Percentiles rank a stretch among this genome's conserved stretches.
Evolutionary conservation across 1,284 basidiomycete genomes (phyloP).

Genomic region (Malassezia equina): DNA sequence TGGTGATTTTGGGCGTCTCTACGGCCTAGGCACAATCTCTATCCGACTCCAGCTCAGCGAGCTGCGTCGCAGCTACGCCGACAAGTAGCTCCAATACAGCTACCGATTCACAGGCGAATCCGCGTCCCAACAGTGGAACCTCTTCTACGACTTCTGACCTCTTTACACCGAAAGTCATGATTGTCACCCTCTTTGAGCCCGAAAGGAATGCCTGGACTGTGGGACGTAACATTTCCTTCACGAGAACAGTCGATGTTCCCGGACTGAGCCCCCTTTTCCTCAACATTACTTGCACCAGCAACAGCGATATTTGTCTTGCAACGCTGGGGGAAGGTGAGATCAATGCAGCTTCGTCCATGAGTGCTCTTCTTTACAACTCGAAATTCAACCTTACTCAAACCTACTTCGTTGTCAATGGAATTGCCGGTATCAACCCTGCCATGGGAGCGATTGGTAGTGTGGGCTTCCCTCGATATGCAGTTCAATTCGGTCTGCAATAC

Average conservation of each 20-base stretch:
- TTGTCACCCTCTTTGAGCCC: conserved; percentile 43
- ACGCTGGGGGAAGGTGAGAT: conserved; percentile 52
- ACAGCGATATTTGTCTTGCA: conserved; percentile 50
- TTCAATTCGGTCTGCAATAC: conserved; percentile 52
- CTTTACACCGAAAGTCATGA: conserved; percentile 11
- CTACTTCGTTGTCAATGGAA: conserved; percentile 54
- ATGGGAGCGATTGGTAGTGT: conserved; percentile 51
- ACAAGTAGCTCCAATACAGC: no score
- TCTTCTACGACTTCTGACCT: not conserved
- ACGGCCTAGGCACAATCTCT: not conserved
- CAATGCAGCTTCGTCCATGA: conserved; percentile 52
- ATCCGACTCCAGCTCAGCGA: not conserved
- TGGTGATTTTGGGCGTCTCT: not conserved
- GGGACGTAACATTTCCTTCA: conserved; percentile 29
- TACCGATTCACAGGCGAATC: not conserved
- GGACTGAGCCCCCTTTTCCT: conserved; percentile 53
- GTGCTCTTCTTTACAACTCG: conserved; percentile 38
- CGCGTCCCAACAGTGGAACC: not conserved
- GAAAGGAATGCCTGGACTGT: conserved; percentile 46
- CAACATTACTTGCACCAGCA: conserved; percentile 50
- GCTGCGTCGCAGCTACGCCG: not conserved
- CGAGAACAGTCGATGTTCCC: conserved; percentile 50
- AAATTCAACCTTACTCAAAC: conserved; percentile 52
- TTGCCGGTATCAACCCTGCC: conserved; percentile 52
- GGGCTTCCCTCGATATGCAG: conserved; percentile 52